Conservation (phyloP, 73 alveolate genomes). For the Tetrahymena thermophila region DNA sequence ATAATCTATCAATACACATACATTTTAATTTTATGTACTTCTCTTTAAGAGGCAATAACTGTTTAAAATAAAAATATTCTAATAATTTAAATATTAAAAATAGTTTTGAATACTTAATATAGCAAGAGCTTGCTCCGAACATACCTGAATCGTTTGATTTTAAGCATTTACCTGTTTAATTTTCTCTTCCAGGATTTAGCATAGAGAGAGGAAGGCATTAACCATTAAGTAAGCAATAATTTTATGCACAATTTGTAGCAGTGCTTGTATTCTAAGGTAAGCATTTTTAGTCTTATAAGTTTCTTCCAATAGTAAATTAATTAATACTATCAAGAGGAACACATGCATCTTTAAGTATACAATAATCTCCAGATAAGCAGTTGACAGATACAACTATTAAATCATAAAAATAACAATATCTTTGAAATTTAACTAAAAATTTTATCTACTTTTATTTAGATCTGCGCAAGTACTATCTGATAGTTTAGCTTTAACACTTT, state of each 20-base stretch:
- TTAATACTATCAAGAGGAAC: no score
- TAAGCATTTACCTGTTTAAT: no score
- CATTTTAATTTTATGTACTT: not conserved
- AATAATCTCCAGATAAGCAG: not conserved
- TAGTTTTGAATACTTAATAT: not conserved
- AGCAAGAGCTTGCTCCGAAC: not conserved
- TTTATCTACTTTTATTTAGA: not conserved
- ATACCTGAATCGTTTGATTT: no score
- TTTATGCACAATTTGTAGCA: no score
- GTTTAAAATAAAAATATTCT: not conserved
- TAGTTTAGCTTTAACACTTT: not conserved
- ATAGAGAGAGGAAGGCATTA: no score
- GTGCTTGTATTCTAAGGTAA: no score
- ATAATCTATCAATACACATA: not conserved
- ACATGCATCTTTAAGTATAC: no score
- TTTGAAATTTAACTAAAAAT: not conserved
- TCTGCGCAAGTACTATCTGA: not conserved
- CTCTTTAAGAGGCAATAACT: not conserved
- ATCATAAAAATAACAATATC: not conserved
- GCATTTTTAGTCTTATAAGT: no score
- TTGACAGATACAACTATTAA: not conserved
- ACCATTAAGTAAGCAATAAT: no score
- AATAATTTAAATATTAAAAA: not conserved
- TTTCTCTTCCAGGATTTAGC: no score
- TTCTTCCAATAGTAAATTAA: no score